Base-by-base conservation (phyloP, 768 basidiomycete species). In the Hygrocybe coccinea region DNA sequence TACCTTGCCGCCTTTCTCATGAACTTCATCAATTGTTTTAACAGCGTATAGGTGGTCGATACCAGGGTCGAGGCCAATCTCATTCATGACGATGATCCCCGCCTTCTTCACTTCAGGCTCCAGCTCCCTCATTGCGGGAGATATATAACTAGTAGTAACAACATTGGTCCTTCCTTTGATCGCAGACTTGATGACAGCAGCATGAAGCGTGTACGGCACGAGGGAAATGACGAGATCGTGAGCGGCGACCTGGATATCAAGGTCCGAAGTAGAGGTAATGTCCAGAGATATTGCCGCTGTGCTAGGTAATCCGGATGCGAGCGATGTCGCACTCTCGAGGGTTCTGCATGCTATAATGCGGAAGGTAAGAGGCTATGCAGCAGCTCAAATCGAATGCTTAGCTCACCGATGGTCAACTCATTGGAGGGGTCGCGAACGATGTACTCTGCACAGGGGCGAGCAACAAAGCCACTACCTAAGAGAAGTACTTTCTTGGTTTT, bases 31-130 rank as follows among this genome's bases (percentile, higher is more conserved):
- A 61, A 99, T 91, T 21, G 86, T 91, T 81, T 95, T 95, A 71
- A 97, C 76, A 29, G 94, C 94, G 69, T 94, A 95, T 57, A 97
- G 71, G 70, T 95, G 91, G 70, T 95, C 91, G 57, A 95, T 90
- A 66, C 94, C 94, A 47, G 94, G 94, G 71, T 97, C 95, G 41
- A 99, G 81, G 50, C 97, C 97, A 64, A 99, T 91, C 76, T 99
- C 97, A 73, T 99, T 99, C 81, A 98, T 79, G 60, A 97, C 90
- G 51, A 93, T 78, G 64, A 98, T 91, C 5, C 94, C 95, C 1
- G 95, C 94, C 55, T 84, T 81, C 74, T 87, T 88, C 53, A 80
- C 89, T 49, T 82, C 85, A 47, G 78, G 80, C 59, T 97, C 87
- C 36, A 98, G 82, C 58, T 82, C 94, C 56, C 81, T 84, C 85